Conservation (phyloP, 371 early-diverging fungal species). For the Syncephalastrum contaminatum region DNA sequence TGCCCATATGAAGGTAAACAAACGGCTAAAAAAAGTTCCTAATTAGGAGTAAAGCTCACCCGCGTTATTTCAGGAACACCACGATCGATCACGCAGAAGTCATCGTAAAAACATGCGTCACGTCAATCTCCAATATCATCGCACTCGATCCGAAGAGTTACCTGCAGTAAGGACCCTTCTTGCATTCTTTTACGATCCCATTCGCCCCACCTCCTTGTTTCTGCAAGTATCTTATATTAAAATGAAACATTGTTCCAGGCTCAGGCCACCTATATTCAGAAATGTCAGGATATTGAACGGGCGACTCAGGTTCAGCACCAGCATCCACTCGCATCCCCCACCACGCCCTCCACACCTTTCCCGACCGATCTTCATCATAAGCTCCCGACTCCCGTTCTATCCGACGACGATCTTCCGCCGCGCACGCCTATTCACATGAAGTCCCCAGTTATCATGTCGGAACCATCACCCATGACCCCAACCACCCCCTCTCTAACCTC, state of each 20-base stretch:
- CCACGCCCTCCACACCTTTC: not conserved
- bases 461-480: conserved; percentile 16
- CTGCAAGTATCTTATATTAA: no score
- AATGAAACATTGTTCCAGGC: conserved; percentile 1
- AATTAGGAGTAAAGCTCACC: conserved; percentile 5
- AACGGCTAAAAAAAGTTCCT: conserved; percentile 2
- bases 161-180: conserved; percentile 7
- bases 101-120: conserved; percentile 22
- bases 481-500: conserved; percentile 9
- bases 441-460: not conserved
- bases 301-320: not conserved
- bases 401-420: not conserved
- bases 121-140: conserved; percentile 11
- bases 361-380: not conserved
- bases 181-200: not conserved
- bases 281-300: conserved; percentile 4
- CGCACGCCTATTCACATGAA: not conserved
- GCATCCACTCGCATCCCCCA: conserved; percentile 2
- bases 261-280: conserved; percentile 3
- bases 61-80: conserved; percentile 17
- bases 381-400: no score
- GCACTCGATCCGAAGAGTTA: conserved; percentile 9
- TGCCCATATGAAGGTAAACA: conserved; percentile 20
- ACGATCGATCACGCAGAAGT: conserved; percentile 13
- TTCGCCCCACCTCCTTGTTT: not conserved